Evolutionary conservation across 495 filamentous ascomycete species (phyloP).

Genomic region (Penicillium paxilli): DNA sequence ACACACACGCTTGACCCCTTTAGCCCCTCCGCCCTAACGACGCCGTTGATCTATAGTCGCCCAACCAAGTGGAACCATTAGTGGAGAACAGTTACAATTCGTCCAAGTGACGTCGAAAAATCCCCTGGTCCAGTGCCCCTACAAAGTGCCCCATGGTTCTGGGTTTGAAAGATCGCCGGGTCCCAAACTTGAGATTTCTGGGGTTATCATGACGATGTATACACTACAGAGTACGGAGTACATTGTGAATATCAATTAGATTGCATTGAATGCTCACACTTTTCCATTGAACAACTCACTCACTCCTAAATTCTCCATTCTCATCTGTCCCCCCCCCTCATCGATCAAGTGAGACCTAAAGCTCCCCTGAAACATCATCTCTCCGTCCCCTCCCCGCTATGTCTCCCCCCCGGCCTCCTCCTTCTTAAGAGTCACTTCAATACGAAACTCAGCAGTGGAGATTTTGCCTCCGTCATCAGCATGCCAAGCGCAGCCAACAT

Average conservation of each 20-base stretch:
- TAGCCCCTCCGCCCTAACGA: slow-evolving; percentile 7
- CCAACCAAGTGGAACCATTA: slow-evolving; percentile 16
- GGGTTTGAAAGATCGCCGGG: slow-evolving; percentile 7
- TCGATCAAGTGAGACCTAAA: not conserved
- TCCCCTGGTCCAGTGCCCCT: not conserved
- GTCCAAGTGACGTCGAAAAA: slow-evolving; percentile 15
- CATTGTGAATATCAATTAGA: not conserved
- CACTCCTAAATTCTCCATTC: not conserved
- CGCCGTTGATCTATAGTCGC: slow-evolving; percentile 24
- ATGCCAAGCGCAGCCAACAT: slow-evolving; percentile 11
- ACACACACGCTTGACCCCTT: no score
- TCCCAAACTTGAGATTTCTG: slow-evolving; percentile 9
- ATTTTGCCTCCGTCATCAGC: slow-evolving; percentile 8
- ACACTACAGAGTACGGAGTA: no score
- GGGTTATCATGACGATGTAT: not conserved
- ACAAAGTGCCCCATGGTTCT: slow-evolving; percentile 13
- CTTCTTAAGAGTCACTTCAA: slow-evolving; percentile 11
- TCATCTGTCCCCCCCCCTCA: no score
- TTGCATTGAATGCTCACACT: no score
- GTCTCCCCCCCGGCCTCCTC: no score
- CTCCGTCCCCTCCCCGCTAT: not conserved
- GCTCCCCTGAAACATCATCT: not conserved
- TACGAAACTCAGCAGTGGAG: slow-evolving; percentile 3
- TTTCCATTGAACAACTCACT: no score
- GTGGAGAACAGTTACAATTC: slow-evolving; percentile 9